Base-by-base conservation (phyloP, 1,284 basidiomycete species). In the Naganishia cerealis region DNA sequence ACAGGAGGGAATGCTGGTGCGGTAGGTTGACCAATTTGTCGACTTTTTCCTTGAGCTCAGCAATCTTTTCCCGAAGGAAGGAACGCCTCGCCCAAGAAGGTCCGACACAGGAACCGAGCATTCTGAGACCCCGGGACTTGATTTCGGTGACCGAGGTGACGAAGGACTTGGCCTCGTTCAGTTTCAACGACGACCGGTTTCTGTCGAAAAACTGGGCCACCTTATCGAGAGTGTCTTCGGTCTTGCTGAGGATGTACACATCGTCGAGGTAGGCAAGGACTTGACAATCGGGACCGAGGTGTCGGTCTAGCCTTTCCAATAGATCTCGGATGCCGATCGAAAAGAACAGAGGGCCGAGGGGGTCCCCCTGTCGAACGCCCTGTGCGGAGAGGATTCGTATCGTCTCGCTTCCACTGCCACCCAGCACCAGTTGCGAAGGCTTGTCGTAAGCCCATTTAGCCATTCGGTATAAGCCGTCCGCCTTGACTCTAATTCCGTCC, bases 191-290 rank as follows among this genome's bases (percentile, higher is more conserved):
- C 1, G 48, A 52, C 1, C 21, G 33, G 15, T 2, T 18, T 29
- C n/a, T n/a, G 21, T 4, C 2, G 21, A 63, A 38, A 21, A 63
- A 39, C 1, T 67, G 15, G 24, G 58, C 68, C 2, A 36, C 42
- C 21, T 24, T n/a, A 3, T 62, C 6, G 38, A 62, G 54, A 21
- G 59, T 50, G 21, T 36, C 26, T 1, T n/a, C 42, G 8, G 59
- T 3, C 46, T 62, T 62, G 59, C 46, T 62, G 43, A 72, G 67
- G 71, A 72, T 67, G 52, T 33, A 69, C 26, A 71, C 65, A 58
- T 74, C 73, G 61, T 74, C 73, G 0, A 74, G 67, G 67, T 74
- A 74, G 16, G 73, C 68, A 1, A 71, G 21, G 10, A 74, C 62
- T 3, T 40, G 36, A 46, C 48, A 50, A 12, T 53, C 18, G 4